Evolutionary conservation across 73 alveolate species (phyloP), one percentile per base, ranked within the genome.

Genomic region (Stentor roeselii): DNA sequence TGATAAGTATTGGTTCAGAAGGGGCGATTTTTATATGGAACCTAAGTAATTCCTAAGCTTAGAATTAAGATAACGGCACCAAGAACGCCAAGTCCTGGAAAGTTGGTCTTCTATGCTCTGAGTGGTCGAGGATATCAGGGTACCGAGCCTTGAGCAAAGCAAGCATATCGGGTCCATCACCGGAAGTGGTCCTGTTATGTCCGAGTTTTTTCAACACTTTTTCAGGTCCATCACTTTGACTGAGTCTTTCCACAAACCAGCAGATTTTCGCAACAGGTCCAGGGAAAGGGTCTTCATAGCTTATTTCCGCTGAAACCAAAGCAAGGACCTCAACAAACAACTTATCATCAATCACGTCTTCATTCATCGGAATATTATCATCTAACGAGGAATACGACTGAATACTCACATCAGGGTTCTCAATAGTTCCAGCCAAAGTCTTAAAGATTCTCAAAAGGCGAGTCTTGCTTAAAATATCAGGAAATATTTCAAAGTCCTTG

Each of bases 11-110:
- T 39, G 96, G 98, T 59, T 75, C 94, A 34, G 98, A 96, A 90
- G 99, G 99, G 14, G 99, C 99, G 27, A 95, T 97, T 88, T 96
- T 97, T 93, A 96, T 96, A 36, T 97, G 99, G 99, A 94, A 90
- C n/a, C n/a, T n/a, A n/a, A n/a, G n/a, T n/a, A n/a, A n/a, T n/a
- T n/a, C n/a, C n/a, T n/a, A n/a, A n/a, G n/a, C n/a, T n/a, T n/a
- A n/a, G n/a, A n/a, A n/a, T n/a, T n/a, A n/a, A n/a, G n/a, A n/a
- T n/a, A n/a, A n/a, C n/a, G n/a, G n/a, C n/a, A n/a, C n/a, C n/a
- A 58, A 58, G 27, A 31, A 58, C 35, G 74, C 74, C 74, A 58
- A 58, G 27, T 58, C 74, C 27, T 58, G 35, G 74, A 58, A 58
- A 31, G 15, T 58, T 31, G 27, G 27, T 31, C 27, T 31, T 58